Evolutionary conservation across 441 rosid genomes (phyloP).

Genomic region (Populus tomentosa): DNA sequence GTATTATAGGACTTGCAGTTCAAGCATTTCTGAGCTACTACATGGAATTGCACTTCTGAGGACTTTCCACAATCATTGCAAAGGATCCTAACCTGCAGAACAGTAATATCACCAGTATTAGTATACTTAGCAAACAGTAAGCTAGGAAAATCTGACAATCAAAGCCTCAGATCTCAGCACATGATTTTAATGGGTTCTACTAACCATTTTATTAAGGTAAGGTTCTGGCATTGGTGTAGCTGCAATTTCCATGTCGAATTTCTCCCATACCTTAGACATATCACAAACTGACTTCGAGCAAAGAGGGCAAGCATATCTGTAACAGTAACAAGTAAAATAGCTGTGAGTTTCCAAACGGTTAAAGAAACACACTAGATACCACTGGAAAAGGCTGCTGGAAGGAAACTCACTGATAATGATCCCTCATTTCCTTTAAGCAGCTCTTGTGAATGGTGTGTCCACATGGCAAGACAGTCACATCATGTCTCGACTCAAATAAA

Average conservation of each 20-base stretch:
- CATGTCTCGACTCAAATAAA: slow-evolving; percentile 64
- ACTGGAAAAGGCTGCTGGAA: not conserved
- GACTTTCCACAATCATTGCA: slow-evolving; percentile 79
- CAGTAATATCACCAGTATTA: not conserved
- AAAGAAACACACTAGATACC: not conserved
- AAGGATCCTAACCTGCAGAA: slow-evolving; percentile 64
- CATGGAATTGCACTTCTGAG: slow-evolving; percentile 58
- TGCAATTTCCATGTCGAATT: slow-evolving; percentile 65
- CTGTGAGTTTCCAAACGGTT: not conserved
- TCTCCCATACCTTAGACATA: slow-evolving; percentile 94
- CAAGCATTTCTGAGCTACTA: slow-evolving; percentile 69
- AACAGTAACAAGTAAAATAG: not conserved
- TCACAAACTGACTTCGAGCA: slow-evolving; percentile 87
- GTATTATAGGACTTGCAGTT: slow-evolving; percentile 90
- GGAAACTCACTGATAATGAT: slow-evolving; percentile 65
- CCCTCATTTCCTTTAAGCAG: slow-evolving; percentile 81
- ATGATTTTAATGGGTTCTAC: not conserved
- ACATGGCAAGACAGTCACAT: slow-evolving; percentile 69
- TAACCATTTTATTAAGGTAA: slow-evolving; percentile 55
- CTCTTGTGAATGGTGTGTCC: slow-evolving; percentile 79
- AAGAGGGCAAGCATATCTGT: slow-evolving; percentile 85
- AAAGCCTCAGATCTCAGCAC: not conserved
- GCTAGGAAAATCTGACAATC: too few species aligned
- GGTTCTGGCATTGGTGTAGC: slow-evolving; percentile 78
- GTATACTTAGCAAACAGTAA: not conserved